A percentile compares a stretch with the other conserved stretches of the same genome.
phyloP scores from a whole-genome alignment of 345 rosid species.

The Salix arbutifolia region DNA sequence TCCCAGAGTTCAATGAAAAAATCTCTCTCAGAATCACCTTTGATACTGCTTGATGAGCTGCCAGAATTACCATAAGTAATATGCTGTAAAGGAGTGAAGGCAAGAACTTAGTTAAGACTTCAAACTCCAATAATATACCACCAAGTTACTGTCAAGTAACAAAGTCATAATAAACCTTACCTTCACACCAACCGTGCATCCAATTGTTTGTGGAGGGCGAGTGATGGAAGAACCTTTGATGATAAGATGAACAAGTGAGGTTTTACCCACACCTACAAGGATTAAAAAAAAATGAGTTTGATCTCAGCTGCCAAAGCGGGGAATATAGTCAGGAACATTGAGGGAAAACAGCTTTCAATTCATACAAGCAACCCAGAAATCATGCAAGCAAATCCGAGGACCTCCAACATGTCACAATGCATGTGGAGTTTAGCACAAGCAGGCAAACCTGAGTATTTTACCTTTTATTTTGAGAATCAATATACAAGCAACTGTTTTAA shows the following conservation, averaged over 20 bases:
- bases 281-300: conserved; percentile 13
- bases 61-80: conserved; percentile 64
- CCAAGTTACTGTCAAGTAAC: neutral
- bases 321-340: neutral
- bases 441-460: neutral
- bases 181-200: conserved; percentile 95
- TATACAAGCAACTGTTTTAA: neutral
- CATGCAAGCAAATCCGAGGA: neutral
- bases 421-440: neutral
- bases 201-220: conserved; percentile 91
- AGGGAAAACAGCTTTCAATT: neutral
- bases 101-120: conserved; percentile 8
- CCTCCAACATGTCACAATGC: neutral
- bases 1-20: conserved; percentile 99
- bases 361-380: neutral
- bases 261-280: conserved; percentile 82
- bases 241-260: conserved; percentile 85
- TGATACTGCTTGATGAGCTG: conserved; percentile 89
- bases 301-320: neutral
- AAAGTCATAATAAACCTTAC: conserved; percentile 32
- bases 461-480: neutral
- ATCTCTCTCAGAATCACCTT: conserved; percentile 90
- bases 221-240: conserved; percentile 62
- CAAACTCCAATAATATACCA: conserved; percentile 9
- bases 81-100: conserved; percentile 44